Evolutionary conservation across 148 eudicot species (phyloP).

Genomic region (Vaccinium darrowii): DNA sequence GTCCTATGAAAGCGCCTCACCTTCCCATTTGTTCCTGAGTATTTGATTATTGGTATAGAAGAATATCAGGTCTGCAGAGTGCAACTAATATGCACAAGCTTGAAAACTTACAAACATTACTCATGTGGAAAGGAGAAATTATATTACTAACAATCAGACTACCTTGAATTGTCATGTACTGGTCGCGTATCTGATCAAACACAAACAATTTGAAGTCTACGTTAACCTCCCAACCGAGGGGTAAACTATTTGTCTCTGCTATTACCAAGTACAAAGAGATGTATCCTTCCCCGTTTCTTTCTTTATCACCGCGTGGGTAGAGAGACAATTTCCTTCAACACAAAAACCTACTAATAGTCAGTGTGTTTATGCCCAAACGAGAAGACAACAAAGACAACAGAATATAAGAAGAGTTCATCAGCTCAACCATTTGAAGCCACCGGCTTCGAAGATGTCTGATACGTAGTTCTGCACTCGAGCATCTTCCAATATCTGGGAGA

Average conservation of each 20-base stretch:
- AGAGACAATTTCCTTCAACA: background rate
- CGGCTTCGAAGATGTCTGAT: constrained; percentile 1
- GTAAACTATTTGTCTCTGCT: background rate
- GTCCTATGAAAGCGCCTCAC: background rate
- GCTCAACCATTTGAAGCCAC: constrained; percentile 8
- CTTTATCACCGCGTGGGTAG: background rate
- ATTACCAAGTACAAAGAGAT: constrained; percentile 14
- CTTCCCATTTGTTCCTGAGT: background rate
- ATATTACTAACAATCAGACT: background rate
- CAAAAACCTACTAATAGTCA: background rate
- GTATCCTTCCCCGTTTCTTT: constrained; percentile 3
- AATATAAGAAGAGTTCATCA: background rate
- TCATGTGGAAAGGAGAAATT: background rate
- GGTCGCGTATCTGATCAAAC: background rate
- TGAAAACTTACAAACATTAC: background rate
- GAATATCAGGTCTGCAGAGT: background rate
- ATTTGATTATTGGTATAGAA: background rate
- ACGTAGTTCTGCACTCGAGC: background rate
- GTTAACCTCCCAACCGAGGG: constrained; percentile 12
- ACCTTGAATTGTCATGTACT: constrained; percentile 5
- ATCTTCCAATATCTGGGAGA: background rate
- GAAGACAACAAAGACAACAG: background rate
- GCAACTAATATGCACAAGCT: background rate
- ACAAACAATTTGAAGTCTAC: constrained; percentile 2
- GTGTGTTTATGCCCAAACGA: background rate